Conservation (phyloP, 2,329 filamentous ascomycete species). For the Malbranchea zuffiana region DNA sequence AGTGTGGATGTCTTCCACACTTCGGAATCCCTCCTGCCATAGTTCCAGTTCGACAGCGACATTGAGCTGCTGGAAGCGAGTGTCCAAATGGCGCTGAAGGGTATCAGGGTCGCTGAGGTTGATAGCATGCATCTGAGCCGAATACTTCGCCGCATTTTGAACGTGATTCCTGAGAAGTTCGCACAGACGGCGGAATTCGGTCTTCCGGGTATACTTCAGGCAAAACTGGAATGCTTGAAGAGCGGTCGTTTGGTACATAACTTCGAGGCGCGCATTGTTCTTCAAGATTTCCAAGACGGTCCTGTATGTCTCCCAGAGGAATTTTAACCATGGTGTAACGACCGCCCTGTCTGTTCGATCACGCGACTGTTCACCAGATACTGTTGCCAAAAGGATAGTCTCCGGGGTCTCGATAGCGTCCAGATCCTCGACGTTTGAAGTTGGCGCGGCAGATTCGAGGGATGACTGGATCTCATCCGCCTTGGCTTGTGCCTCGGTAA, state of each 20-base stretch:
- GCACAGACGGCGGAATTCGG: conserved; percentile 95
- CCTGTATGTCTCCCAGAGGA: conserved; percentile 97
- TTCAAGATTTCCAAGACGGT: conserved; percentile 97
- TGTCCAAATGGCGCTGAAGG: conserved; percentile 91
- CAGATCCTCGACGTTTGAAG: conserved; percentile 78
- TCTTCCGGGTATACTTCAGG: conserved; percentile 95
- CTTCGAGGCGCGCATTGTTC: conserved; percentile 95
- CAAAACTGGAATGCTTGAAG: conserved; percentile 99
- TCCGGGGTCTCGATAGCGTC: conserved; percentile 96
- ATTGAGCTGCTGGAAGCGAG: conserved; percentile 95
- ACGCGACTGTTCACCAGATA: conserved; percentile 93
- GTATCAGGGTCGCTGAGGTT: conserved; percentile 97
- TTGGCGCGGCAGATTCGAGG: conserved; percentile 62
- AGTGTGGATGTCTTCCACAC: conserved; percentile 97
- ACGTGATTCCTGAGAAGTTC: conserved; percentile 97
- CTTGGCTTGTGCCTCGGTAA: conserved; percentile 89
- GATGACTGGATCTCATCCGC: conserved; percentile 88
- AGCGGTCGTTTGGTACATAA: conserved; percentile 96
- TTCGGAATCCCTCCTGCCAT: conserved; percentile 99
- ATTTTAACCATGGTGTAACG: conserved; percentile 98
- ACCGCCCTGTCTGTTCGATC: conserved; percentile 97
- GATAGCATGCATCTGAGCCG: conserved; percentile 97
- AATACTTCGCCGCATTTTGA: conserved; percentile 98
- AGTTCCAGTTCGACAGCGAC: conserved; percentile 95
- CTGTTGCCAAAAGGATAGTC: conserved; percentile 92